Base-by-base conservation (phyloP, 805 yeast genomes). In the Schwanniomyces polymorphus region DNA sequence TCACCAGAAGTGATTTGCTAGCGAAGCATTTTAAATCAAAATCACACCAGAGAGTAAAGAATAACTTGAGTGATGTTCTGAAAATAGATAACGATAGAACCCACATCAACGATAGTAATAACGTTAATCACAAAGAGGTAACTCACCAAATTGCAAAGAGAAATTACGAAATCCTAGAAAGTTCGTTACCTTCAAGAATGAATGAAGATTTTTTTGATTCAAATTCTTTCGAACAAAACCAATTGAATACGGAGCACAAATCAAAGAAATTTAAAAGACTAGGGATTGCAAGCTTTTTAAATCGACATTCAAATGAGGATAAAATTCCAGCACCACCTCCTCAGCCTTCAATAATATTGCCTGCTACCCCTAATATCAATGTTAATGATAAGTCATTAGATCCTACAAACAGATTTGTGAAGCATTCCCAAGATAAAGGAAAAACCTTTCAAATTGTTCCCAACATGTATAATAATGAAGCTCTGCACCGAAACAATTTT, bases 1-100 rank as follows among this genome's bases (percentile, higher is more conserved):
- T 65, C 51, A 62, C 70, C 5, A 51, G 72, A 40, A 58, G 57
- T 28, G 72, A 67, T 43, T 47, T 67, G 11, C 44, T 62, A n/a
- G 65, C 60, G 14, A 67, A 67, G 51, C 38, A 45, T 56, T 25
- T 21, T 23, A 14, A 26, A 16, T 23, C 27, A 9, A 23, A 25
- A 38, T 38, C 41, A 12, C 28, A 38, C 12, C 27, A 18, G 14
- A 28, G 33, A 28, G 14, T 28, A 28, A 28, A 14, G 12, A 28
- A 28, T 28, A 6, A 10, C 6, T 28, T 11, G 14, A 11, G 16
- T 3, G 6, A 28, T 12, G n/a, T 8, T 11, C 7, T 10, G 14
- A 11, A 11, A 4, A 12, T 11, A 6, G 14, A 12, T 7, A 11
- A 12, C 12, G 14, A 12, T 11, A 12, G 14, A 10, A 14, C 3